These are phyloP conservation scores for Lentinula raphanica DNA, from an alignment of 768 basidiomycete species.

Conservation along the genomic window DNA sequence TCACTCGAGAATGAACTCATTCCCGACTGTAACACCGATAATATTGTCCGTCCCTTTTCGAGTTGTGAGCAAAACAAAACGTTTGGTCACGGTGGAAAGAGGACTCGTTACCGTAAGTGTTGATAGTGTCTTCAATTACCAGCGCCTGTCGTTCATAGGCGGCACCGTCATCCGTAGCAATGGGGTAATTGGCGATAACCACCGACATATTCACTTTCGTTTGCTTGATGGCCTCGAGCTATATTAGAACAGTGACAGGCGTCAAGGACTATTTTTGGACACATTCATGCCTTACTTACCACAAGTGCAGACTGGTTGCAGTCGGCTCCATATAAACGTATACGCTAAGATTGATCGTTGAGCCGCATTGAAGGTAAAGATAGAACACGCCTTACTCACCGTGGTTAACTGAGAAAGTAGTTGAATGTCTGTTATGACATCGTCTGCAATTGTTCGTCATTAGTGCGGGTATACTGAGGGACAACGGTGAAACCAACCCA, in stretches of 20 bases:
- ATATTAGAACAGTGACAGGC: neutral
- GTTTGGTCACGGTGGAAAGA: too few relatives aligned
- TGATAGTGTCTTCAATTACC: constrained; percentile 56
- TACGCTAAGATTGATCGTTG: constrained; percentile 25
- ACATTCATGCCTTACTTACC: constrained; percentile 31
- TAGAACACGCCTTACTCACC: constrained; percentile 14
- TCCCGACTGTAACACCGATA: constrained; percentile 83
- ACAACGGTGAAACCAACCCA: constrained; percentile 46
- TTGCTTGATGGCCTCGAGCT: constrained; percentile 83
- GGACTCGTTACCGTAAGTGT: constrained; percentile 61
- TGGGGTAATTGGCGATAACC: constrained; percentile 66
- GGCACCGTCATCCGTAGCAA: constrained; percentile 48
- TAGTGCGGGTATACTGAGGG: neutral
- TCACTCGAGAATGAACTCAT: constrained; percentile 85
- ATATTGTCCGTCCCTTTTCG: constrained; percentile 46
- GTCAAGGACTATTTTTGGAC: neutral
- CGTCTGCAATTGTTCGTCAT: neutral
- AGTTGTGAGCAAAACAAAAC: too few relatives aligned
- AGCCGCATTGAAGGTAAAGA: neutral
- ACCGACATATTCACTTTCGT: constrained; percentile 87
- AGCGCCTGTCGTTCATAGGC: constrained; percentile 73
- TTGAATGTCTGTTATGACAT: constrained; percentile 27
- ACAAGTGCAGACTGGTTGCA: constrained; percentile 80
- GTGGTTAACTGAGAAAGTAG: constrained; percentile 83
- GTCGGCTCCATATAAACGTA: constrained; percentile 84